Evolutionary conservation across 306 rosid species (phyloP), one percentile per base, ranked within the genome.

Genomic region (Begonia peltatifolia): DNA sequence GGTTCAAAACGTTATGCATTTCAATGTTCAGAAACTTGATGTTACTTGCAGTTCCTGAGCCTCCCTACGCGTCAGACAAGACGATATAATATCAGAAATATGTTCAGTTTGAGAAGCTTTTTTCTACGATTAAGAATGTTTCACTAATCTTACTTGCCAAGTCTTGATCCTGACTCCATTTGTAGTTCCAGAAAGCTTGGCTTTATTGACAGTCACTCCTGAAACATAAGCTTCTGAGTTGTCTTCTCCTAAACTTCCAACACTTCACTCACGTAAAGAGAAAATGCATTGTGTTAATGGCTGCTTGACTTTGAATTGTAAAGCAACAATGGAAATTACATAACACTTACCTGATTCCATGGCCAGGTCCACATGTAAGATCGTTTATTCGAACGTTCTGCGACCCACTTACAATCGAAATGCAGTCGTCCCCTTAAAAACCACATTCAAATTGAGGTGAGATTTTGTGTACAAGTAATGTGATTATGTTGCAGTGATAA

Each of bases 111-210:
- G 8, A 30, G 8, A 30, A 30, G 38, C 7, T 30, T 30, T 30
- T 30, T 30, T 4, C 38, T 6, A 30, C 8, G 38, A 5, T 30
- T 30, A 30, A 30, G 38, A 30, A 30, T 30, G 38, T 30, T 30
- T 30, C 6, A 30, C 38, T 2, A 3, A 30, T 30, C 38, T 30
- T 67, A 83, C 92, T 81, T 70, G 83, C 94, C 94, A 87, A 10
- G 96, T 87, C 65, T 87, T 87, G 67, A 87, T 81, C 60, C 94
- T 72, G 16, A 83, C 76, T 65, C 96, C 96, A 64, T 87, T 87
- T 52, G 35, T 43, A 11, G 96, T 87, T 58, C 94, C 92, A 25
- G 59, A 68, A 48, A 87, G 13, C 75, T 64, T 83, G n/a, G 92
- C 87, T 68, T 81, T 54, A 30, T 78, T 67, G 52, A 87, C 79